Evolutionary conservation across 208 protist species (phyloP).

Genomic region (Leishmania guyanensis): DNA sequence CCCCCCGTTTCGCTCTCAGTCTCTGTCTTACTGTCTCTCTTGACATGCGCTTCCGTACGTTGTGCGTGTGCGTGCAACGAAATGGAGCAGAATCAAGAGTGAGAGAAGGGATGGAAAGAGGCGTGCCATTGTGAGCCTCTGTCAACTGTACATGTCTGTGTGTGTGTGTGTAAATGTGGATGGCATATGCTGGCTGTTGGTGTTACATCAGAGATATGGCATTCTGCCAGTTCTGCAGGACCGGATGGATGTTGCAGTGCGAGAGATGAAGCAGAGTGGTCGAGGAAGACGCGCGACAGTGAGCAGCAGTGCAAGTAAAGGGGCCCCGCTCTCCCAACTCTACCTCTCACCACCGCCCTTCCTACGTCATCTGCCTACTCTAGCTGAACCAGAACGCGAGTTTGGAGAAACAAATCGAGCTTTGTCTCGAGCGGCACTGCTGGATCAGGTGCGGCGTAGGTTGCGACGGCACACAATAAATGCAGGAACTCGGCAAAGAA

Average conservation of each 20-base stretch:
- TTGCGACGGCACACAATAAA: conserved; percentile 58
- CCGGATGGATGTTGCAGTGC: background rate
- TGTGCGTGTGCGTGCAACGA: background rate
- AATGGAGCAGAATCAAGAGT: background rate
- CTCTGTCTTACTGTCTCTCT: background rate
- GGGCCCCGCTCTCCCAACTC: background rate
- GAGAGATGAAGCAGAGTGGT: background rate
- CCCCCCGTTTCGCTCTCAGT: background rate
- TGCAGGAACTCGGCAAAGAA: conserved; percentile 79
- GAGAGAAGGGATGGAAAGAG: background rate
- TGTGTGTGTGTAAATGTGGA: background rate
- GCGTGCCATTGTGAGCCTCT: background rate
- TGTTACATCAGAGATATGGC: background rate
- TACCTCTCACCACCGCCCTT: background rate
- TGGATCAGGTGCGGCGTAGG: conserved; percentile 51
- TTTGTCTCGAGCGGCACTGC: conserved; percentile 61
- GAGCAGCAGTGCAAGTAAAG: background rate
- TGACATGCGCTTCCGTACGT: background rate
- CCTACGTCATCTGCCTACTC: conserved; percentile 4
- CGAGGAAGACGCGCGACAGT: conserved; percentile 1
- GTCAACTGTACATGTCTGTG: background rate
- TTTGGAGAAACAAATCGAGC: conserved; percentile 47
- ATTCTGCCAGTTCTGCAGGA: background rate
- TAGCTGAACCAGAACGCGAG: conserved; percentile 34
- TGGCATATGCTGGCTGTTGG: background rate